A percentile compares a stretch with the other conserved stretches of the same genome.
Evolutionary conservation across 345 rosid species (phyloP).

Genomic region (Lumnitzera littorea): DNA sequence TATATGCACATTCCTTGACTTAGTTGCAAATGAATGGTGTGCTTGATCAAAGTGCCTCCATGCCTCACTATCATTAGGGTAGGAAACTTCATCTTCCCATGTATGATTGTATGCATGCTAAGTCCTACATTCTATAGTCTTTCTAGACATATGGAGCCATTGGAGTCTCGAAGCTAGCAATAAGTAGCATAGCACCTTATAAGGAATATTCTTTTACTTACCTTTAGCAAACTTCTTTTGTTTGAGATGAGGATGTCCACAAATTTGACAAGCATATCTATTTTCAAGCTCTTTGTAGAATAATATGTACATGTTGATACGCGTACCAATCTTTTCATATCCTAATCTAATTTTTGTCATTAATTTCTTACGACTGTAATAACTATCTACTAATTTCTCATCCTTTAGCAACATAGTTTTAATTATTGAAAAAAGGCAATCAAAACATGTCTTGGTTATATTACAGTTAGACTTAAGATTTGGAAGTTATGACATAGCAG

Average conservation of each 20-base stretch:
- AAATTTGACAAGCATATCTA: too few species aligned
- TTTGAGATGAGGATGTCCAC: too few species aligned
- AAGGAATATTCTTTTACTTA: neutral
- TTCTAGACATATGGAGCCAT: neutral
- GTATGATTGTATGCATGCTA: neutral
- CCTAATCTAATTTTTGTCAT: too few species aligned
- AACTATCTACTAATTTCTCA: too few species aligned
- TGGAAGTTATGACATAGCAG: neutral
- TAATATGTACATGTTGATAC: too few species aligned
- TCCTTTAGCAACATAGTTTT: neutral
- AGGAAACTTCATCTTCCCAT: neutral
- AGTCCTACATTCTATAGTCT: neutral
- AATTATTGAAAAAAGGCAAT: neutral
- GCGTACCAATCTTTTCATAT: too few species aligned
- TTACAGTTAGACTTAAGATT: neutral
- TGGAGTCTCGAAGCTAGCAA: neutral
- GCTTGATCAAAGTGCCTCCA: slow-evolving; percentile 4
- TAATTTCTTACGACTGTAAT: too few species aligned
- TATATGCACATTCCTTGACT: too few species aligned
- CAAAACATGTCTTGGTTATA: neutral
- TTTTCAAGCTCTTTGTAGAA: too few species aligned
- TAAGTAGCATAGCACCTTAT: neutral
- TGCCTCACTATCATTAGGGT: neutral
- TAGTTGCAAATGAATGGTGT: too few species aligned
- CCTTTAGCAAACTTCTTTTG: too few species aligned